Evolutionary conservation across 2,329 filamentous ascomycete genomes (phyloP).

Genomic region (Talaromyces atroroseus): DNA sequence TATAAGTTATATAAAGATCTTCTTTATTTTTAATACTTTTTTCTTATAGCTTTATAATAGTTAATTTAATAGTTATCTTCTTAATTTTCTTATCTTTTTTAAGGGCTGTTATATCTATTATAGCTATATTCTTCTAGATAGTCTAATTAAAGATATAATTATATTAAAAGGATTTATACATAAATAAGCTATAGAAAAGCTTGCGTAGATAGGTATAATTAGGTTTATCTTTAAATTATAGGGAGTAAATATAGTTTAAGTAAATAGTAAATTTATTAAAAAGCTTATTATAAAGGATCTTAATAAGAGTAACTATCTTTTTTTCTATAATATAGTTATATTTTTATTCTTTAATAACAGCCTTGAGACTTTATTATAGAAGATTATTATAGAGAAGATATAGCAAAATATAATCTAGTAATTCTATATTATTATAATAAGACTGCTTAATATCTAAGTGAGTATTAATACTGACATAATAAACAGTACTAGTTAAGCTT

Average conservation of each 20-base stretch:
- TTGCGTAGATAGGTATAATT: conserved; percentile 99
- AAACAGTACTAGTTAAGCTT: conserved; percentile 97
- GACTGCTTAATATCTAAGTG: conserved; percentile 98
- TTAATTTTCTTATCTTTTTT: conserved; percentile 68
- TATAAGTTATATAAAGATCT: too few relatives aligned
- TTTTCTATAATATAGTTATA: conserved; percentile 99
- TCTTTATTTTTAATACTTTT: too few relatives aligned
- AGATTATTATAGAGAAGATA: conserved; percentile 99
- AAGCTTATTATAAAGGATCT: conserved; percentile 95
- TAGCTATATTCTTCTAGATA: conserved; percentile 97
- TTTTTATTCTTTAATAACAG: conserved; percentile 99
- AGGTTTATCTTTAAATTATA: conserved; percentile 98
- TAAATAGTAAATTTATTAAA: conserved; percentile 99
- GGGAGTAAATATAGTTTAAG: conserved; percentile 96
- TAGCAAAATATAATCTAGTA: conserved; percentile 97
- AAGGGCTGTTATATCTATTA: conserved; percentile 72
- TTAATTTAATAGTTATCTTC: too few relatives aligned
- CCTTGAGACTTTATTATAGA: conserved; percentile 97
- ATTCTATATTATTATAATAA: conserved; percentile 98
- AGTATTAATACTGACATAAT: conserved; percentile 98
- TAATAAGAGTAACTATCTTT: conserved; percentile 99
- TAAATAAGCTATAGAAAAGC: conserved; percentile 99
- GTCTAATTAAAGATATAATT: conserved; percentile 99
- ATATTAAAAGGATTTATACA: conserved; percentile 98
- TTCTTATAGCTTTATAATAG: too few relatives aligned